phyloP scores from a whole-genome alignment of 2,329 filamentous ascomycete genomes.

The Magnaporthiopsis rhizophila region DNA sequence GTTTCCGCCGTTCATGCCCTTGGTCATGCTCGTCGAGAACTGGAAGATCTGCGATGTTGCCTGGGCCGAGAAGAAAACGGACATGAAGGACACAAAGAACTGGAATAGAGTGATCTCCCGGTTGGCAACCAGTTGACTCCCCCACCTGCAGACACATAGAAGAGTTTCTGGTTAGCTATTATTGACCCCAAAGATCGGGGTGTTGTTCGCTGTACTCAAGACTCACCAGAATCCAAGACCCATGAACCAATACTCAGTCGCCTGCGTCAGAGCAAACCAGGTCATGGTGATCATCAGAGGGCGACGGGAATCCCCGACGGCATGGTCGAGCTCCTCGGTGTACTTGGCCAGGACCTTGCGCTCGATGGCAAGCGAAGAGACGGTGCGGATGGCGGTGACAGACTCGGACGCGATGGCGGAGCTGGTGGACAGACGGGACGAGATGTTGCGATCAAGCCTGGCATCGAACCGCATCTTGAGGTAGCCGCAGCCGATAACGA shows the following conservation, averaged over 20 bases:
- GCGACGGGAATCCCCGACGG: conserved; percentile 43
- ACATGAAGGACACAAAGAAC: conserved; percentile 45
- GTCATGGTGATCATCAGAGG: conserved; percentile 21
- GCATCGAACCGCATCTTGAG: conserved; percentile 69
- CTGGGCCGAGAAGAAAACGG: conserved; percentile 37
- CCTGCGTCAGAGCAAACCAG: conserved; percentile 27
- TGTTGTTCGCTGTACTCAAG: conserved; percentile 1
- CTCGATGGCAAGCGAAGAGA: conserved; percentile 84
- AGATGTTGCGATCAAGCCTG: conserved; percentile 70
- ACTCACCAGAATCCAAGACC: conserved; percentile 33
- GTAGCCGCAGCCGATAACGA: conserved; percentile 31
- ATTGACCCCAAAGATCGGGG: background rate
- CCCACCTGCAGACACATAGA: conserved; percentile 16
- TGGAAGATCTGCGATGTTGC: conserved; percentile 32
- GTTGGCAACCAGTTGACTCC: conserved; percentile 26
- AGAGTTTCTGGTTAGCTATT: background rate
- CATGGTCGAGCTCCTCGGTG: conserved; percentile 54
- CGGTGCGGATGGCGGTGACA: conserved; percentile 87
- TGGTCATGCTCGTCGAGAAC: conserved; percentile 45
- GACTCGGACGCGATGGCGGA: conserved; percentile 79
- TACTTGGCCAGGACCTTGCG: conserved; percentile 69
- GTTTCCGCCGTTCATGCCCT: conserved; percentile 38
- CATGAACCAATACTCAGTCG: conserved; percentile 32
- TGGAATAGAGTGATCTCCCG: conserved; percentile 30
- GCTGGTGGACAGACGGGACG: conserved; percentile 38